Evolutionary conservation across 495 filamentous ascomycete species (phyloP).

Genomic region (Annulohypoxylon moriforme): DNA sequence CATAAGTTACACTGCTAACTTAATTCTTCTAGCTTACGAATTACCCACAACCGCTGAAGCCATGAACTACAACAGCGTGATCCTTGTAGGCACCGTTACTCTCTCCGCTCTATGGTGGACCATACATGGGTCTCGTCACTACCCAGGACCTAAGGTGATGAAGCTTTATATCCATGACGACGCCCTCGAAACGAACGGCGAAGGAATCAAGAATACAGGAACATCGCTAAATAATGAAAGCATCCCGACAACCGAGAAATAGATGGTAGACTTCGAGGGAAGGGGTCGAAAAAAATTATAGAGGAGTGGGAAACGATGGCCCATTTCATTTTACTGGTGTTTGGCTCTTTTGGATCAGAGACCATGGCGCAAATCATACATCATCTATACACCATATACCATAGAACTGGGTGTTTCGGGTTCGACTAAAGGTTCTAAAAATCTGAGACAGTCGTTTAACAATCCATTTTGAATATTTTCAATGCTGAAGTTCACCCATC

Average conservation of each 20-base stretch:
- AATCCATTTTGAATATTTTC: background rate
- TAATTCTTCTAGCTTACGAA: slow-evolving; percentile 59
- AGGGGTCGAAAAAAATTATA: background rate
- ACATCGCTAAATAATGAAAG: background rate
- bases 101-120: slow-evolving; percentile 72
- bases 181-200: slow-evolving; percentile 12
- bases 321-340: background rate
- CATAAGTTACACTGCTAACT: slow-evolving; percentile 12
- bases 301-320: background rate
- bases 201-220: slow-evolving; percentile 19
- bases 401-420: background rate
- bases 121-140: slow-evolving; percentile 65
- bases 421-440: too few relatives aligned
- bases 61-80: slow-evolving; percentile 80
- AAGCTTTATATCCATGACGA: slow-evolving; percentile 58
- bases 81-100: slow-evolving; percentile 67
- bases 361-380: background rate
- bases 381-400: background rate
- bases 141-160: slow-evolving; percentile 69
- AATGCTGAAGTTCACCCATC: background rate
- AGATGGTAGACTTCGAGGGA: background rate
- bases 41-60: slow-evolving; percentile 65
- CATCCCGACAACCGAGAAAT: background rate
- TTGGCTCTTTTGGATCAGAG: background rate
- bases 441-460: background rate